These are phyloP conservation scores for Grammothele lineata DNA, from an alignment of 768 basidiomycete genomes.

Conservation along the genomic window DNA sequence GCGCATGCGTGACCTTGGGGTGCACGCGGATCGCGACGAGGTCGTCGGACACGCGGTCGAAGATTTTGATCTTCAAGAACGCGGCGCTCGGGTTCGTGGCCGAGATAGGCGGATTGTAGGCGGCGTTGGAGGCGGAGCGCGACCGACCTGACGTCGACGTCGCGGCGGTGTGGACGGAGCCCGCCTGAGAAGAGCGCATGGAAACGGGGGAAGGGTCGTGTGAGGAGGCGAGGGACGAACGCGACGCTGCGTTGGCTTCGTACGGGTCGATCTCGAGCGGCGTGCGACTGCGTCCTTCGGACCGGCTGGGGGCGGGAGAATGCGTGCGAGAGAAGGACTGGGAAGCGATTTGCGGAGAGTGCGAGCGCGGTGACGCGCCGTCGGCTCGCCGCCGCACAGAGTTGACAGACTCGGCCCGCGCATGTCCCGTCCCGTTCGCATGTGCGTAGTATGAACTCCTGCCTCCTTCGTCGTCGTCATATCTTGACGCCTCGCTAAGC, in stretches of 20 bases:
- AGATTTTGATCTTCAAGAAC: constrained; percentile 98
- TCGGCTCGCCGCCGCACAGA: constrained; percentile 16
- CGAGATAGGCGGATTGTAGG: constrained; percentile 71
- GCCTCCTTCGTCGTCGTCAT: constrained; percentile 23
- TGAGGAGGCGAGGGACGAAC: constrained; percentile 26
- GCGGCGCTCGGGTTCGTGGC: constrained; percentile 76
- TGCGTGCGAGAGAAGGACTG: constrained; percentile 21
- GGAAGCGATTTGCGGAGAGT: constrained; percentile 14
- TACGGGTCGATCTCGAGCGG: constrained; percentile 23
- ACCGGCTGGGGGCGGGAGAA: constrained; percentile 11
- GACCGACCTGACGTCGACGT: constrained; percentile 36
- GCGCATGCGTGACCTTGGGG: constrained; percentile 79
- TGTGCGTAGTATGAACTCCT: constrained; percentile 7
- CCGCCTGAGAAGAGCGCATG: constrained; percentile 42
- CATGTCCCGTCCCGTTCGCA: constrained; percentile 14
- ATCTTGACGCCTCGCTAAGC: constrained; percentile 62
- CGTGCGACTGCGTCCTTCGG: constrained; percentile 16
- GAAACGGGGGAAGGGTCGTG: constrained; percentile 21
- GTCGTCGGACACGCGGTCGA: constrained; percentile 90
- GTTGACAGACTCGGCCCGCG: constrained; percentile 12
- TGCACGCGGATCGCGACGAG: constrained; percentile 96
- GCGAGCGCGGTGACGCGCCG: constrained; percentile 3
- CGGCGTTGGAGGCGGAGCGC: constrained; percentile 53
- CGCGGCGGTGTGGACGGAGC: constrained; percentile 39
- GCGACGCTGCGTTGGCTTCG: constrained; percentile 20